Percentiles rank a stretch among this genome's conserved stretches.
phyloP scores from a whole-genome alignment of 352 stramenopile genomes.

The Phytophthora cactorum region DNA sequence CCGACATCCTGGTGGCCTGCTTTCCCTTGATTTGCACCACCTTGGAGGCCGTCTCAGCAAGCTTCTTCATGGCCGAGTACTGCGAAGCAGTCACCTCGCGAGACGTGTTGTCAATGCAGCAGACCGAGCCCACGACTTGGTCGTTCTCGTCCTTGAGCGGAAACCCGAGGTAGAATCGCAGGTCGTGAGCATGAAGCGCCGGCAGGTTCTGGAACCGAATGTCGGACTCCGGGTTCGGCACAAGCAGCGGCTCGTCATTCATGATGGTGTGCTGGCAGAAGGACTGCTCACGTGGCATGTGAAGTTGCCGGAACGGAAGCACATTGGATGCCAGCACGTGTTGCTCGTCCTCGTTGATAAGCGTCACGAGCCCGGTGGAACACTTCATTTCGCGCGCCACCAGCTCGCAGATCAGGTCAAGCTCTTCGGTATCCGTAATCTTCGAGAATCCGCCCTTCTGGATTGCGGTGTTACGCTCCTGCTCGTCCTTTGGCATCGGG shows the following conservation, averaged over 20 bases:
- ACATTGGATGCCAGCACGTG: constrained; percentile 50
- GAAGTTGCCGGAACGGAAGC: constrained; percentile 33
- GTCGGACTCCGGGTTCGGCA: constrained; percentile 62
- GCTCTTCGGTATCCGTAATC: constrained; percentile 59
- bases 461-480: constrained; percentile 44
- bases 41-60: constrained; percentile 56
- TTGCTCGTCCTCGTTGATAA: constrained; percentile 59
- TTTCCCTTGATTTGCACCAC: constrained; percentile 43
- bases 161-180: constrained; percentile 58
- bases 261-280: constrained; percentile 80
- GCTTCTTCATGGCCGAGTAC: constrained; percentile 59
- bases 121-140: constrained; percentile 66
- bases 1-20: constrained; percentile 13
- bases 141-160: constrained; percentile 50
- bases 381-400: constrained; percentile 62
- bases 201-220: constrained; percentile 67
- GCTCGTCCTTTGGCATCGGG: constrained; percentile 51
- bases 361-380: constrained; percentile 57
- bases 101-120: constrained; percentile 57
- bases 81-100: constrained; percentile 58
- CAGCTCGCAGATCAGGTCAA: constrained; percentile 69
- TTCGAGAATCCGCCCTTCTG: constrained; percentile 42
- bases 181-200: constrained; percentile 29
- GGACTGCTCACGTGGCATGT: constrained; percentile 60
- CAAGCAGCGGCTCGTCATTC: constrained; percentile 62